These are phyloP conservation scores for Scedosporium aurantiacum DNA, from an alignment of 2,329 filamentous ascomycete genomes.

Conservation along the genomic window DNA sequence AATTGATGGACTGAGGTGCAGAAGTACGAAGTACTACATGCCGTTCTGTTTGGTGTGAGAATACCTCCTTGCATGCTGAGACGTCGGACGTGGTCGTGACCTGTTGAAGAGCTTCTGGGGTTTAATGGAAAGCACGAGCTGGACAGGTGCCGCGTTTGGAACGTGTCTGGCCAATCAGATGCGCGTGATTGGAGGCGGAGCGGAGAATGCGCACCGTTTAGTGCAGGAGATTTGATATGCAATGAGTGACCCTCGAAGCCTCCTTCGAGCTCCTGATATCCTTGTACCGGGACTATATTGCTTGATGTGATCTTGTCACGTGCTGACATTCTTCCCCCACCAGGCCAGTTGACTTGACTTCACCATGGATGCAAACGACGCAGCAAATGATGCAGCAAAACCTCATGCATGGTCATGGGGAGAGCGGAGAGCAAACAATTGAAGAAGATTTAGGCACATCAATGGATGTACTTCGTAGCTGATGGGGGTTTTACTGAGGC, in stretches of 20 bases:
- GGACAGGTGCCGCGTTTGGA: neutral
- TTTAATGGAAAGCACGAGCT: slow-evolving; percentile 1
- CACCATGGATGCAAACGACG: too few relatives aligned
- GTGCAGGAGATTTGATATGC: neutral
- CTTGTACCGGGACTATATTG: neutral
- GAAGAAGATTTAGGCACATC: too few relatives aligned
- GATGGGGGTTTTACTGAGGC: too few relatives aligned
- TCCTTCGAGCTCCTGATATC: neutral
- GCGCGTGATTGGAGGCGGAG: neutral
- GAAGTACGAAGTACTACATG: neutral
- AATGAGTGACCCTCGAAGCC: neutral
- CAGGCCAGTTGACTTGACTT: too few relatives aligned
- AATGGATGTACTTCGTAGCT: too few relatives aligned
- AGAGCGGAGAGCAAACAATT: too few relatives aligned
- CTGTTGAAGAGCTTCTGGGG: neutral
- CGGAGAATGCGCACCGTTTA: neutral
- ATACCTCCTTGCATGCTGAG: neutral
- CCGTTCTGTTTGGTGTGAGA: neutral
- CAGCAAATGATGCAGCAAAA: too few relatives aligned
- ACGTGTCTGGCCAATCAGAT: neutral
- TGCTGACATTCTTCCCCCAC: neutral
- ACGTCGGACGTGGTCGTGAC: neutral
- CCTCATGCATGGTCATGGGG: too few relatives aligned
- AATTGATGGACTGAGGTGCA: neutral
- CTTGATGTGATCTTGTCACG: neutral